phyloP scores from a whole-genome alignment of 192 early-diverging fungal species.

The Coemansia sp. region DNA sequence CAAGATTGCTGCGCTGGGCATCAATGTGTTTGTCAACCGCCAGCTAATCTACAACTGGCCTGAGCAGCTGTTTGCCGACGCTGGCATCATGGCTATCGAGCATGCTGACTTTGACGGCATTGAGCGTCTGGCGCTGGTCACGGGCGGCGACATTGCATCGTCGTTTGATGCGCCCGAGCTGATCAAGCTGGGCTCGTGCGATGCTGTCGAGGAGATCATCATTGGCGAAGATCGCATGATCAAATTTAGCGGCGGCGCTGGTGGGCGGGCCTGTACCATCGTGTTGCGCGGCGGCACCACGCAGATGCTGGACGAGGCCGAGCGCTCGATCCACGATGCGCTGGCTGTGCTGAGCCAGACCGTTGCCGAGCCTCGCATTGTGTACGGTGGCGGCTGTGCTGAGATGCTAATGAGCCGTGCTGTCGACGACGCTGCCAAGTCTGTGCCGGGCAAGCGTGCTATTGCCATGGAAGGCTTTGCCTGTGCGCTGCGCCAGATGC shows the following conservation, averaged over 20 bases:
- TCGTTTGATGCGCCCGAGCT: slow-evolving; percentile 98
- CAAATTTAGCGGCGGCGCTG: slow-evolving; percentile 94
- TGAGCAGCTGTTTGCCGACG: slow-evolving; percentile 97
- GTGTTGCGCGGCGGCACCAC: slow-evolving; percentile 93
- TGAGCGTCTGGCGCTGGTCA: slow-evolving; percentile 94
- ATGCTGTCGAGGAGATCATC: slow-evolving; percentile 96
- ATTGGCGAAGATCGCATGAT: slow-evolving; percentile 98
- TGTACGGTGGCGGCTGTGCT: slow-evolving; percentile 93
- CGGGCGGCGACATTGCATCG: slow-evolving; percentile 97
- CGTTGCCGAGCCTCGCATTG: slow-evolving; percentile 88
- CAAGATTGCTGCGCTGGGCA: slow-evolving; percentile 95
- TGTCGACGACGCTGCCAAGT: slow-evolving; percentile 89
- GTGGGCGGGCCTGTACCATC: slow-evolving; percentile 97
- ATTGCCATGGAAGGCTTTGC: slow-evolving; percentile 96
- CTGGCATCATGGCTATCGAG: slow-evolving; percentile 94
- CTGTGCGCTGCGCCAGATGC: slow-evolving; percentile 90
- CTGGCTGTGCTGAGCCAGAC: slow-evolving; percentile 95
- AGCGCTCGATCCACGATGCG: slow-evolving; percentile 96
- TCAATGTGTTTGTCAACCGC: slow-evolving; percentile 99
- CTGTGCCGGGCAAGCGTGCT: slow-evolving; percentile 91
- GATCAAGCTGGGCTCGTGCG: slow-evolving; percentile 91
- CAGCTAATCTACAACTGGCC: slow-evolving; percentile 99
- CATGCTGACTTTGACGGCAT: slow-evolving; percentile 99
- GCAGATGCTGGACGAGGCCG: slow-evolving; percentile 95
- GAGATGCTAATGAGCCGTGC: slow-evolving; percentile 98